These are phyloP conservation scores for Golubevia pallescens DNA, from an alignment of 1,284 basidiomycete genomes.

Conservation along the genomic window DNA sequence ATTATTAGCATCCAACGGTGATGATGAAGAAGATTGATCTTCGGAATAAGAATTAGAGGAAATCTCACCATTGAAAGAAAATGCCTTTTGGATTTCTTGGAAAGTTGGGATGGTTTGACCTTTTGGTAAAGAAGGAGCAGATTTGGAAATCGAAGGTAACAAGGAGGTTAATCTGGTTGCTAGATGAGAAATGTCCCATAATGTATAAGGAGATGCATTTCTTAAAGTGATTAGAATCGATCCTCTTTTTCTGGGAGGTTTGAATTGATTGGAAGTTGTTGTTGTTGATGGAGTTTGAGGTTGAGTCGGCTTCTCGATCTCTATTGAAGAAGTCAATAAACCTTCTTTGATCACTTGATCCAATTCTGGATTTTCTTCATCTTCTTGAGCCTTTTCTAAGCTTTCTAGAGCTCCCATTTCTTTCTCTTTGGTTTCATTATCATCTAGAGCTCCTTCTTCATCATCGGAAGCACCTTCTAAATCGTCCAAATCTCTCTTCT, in stretches of 20 bases:
- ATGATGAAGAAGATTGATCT: constrained; percentile 2
- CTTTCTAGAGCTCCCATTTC: constrained; percentile 2
- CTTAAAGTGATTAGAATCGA: constrained; percentile 56
- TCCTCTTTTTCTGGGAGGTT: constrained; percentile 34
- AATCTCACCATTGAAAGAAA: no score
- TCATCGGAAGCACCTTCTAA: constrained; percentile 5
- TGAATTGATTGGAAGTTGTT: constrained; percentile 15
- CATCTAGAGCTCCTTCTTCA: constrained; percentile 16
- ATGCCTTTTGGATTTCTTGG: no score
- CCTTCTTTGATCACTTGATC: no score
- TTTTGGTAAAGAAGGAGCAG: constrained; percentile 49
- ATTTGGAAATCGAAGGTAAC: constrained; percentile 27
- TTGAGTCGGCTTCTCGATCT: not conserved
- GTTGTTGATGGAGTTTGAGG: no score
- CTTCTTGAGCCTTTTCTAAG: constrained; percentile 5
- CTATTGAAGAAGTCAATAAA: no score
- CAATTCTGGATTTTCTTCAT: no score
- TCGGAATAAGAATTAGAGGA: constrained; percentile 6
- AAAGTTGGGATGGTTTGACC: constrained; percentile 29
- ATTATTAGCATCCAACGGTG: constrained; percentile 17
- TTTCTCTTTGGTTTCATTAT: constrained; percentile 13
- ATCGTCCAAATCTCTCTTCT: constrained; percentile 3
- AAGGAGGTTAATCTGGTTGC: constrained; percentile 41
- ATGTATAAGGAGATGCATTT: constrained; percentile 50
- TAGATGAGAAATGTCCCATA: constrained; percentile 54